Conservation (phyloP, 106 monocot species). For the Vanilla planifolia region DNA sequence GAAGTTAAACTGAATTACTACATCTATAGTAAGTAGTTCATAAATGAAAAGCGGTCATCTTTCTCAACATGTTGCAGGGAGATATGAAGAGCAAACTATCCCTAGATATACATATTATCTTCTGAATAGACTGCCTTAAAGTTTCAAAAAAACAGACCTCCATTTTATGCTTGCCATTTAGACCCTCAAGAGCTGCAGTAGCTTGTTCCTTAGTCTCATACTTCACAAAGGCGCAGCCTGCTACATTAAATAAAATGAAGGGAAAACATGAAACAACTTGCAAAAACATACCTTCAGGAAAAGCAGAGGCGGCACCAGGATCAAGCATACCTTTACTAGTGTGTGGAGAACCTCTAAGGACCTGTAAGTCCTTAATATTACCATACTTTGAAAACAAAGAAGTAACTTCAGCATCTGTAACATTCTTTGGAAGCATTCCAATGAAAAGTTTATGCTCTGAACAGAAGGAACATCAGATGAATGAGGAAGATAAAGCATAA, state of each 20-base stretch:
- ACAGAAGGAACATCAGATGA: conserved; percentile 6
- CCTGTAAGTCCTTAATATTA: conserved; percentile 82
- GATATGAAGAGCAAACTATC: not conserved
- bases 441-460: conserved; percentile 93
- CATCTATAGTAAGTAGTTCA: not conserved
- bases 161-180: conserved; percentile 94
- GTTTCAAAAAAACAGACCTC: conserved; percentile 46
- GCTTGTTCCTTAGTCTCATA: conserved; percentile 94
- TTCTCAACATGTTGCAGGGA: not conserved
- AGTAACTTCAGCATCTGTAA: conserved; percentile 67
- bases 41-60: not conserved
- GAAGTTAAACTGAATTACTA: not conserved
- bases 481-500: conserved; percentile 5
- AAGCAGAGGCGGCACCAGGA: no score
- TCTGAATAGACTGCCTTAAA: not conserved
- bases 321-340: conserved; percentile 81
- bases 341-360: conserved; percentile 87
- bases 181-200: conserved; percentile 73
- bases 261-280: not conserved
- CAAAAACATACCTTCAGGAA: no score
- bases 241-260: conserved; percentile 16
- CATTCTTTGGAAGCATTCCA: conserved; percentile 98
- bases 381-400: conserved; percentile 79
- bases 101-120: not conserved
- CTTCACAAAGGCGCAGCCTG: conserved; percentile 96